Base-by-base conservation (phyloP, 139 green algal species). In the Yamagishiella unicocca region DNA sequence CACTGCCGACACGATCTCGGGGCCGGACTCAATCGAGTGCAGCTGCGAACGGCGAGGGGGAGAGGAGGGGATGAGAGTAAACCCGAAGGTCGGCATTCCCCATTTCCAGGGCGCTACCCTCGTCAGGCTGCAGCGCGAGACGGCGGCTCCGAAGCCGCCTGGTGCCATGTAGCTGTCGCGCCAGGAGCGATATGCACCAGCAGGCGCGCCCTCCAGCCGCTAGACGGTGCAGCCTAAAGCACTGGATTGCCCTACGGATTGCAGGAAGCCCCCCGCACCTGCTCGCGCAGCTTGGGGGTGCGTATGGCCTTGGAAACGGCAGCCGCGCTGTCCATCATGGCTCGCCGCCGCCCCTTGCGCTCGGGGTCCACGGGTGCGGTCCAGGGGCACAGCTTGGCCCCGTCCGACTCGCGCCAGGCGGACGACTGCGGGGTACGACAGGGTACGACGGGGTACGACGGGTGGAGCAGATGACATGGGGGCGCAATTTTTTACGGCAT, bases 351-450 rank as follows among this genome's bases (percentile, higher is more conserved):
- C 19, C 80, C 81, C 78, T 92, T 91, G 53, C 90, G 84, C 58
- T 87, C 58, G 1, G 66, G 33, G 73, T 94, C 91, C 33, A 89
- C 87, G 21, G 88, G 85, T 6, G 38, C 55, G 2, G 79, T 89
- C 92, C 90, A 95, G 22, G 87, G 75, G 5, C n/a, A 45, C 53
- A 92, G 43, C 83, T 89, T 87, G 50, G 71, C 58, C 42, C 85
- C 90, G 53, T 94, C 92, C 3, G 89, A 75, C 66, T 92, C 92
- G 29, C 92, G 85, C 92, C 92, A 94, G 2, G 91, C 84, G 19
- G 76, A 82, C 2, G 88, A 87, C 90, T 94, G 89, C n/a, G n/a
- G n/a, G n/a, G n/a, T n/a, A n/a, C n/a, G n/a, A n/a, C n/a, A n/a
- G n/a, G n/a, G n/a, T n/a, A n/a, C n/a, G n/a, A n/a, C n/a, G n/a